Evolutionary conservation across 2,329 filamentous ascomycete species (phyloP).

Genomic region (Emergomyces pasteurianus): DNA sequence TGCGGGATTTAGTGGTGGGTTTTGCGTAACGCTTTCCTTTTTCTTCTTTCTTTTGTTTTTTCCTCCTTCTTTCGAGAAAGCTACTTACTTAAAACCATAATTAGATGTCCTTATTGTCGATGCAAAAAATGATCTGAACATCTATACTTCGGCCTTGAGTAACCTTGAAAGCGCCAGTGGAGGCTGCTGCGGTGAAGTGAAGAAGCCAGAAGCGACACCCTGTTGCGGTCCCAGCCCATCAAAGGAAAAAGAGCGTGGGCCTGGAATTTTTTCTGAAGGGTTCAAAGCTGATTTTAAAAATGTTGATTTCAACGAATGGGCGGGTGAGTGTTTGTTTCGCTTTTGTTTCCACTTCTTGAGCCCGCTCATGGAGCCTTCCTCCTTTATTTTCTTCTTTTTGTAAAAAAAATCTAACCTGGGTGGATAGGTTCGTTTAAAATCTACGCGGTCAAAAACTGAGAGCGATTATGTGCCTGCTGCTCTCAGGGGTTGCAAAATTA

Average conservation of each 20-base stretch:
- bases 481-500: background rate
- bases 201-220: background rate
- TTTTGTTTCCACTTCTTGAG: conserved; percentile 1
- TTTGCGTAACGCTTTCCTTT: background rate
- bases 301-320: conserved; percentile 41
- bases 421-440: conserved; percentile 37
- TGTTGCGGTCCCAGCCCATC: background rate
- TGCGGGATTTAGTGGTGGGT: conserved; percentile 40
- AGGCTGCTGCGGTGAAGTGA: conserved; percentile 5
- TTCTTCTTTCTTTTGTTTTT: conserved; percentile 1
- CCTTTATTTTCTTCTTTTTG: background rate
- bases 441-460: conserved; percentile 41
- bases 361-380: background rate
- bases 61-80: background rate
- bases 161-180: conserved; percentile 3
- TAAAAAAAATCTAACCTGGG: background rate
- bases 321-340: conserved; percentile 28
- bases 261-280: background rate
- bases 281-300: conserved; percentile 10
- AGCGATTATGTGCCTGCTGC: background rate
- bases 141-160: conserved; percentile 27
- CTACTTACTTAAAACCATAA: background rate
- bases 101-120: conserved; percentile 36
- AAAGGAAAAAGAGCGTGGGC: background rate
- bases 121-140: conserved; percentile 37